Conservation (phyloP, 352 stramenopile genomes). For the Globisporangium alternatum region DNA sequence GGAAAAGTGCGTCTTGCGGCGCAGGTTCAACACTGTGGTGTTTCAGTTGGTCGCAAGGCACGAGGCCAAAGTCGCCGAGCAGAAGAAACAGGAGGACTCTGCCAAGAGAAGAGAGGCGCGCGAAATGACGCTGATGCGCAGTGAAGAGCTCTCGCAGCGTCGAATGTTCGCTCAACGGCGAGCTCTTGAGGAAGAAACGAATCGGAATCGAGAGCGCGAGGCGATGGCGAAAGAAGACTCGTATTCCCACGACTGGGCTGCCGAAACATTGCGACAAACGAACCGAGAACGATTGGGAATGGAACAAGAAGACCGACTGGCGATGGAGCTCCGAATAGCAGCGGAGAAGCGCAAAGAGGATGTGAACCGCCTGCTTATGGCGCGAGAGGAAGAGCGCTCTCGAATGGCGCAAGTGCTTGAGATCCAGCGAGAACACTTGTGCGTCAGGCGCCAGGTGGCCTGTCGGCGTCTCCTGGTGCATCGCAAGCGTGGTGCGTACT, state of each 20-base stretch:
- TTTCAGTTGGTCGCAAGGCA: conserved; percentile 23
- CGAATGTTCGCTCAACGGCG: conserved; percentile 26
- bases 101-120: conserved; percentile 26
- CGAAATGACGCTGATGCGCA: conserved; percentile 42
- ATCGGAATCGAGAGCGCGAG: conserved; percentile 19
- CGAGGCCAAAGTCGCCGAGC: conserved; percentile 9
- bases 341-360: conserved; percentile 17
- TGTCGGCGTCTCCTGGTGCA: neutral
- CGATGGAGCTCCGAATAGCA: neutral
- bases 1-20: conserved; percentile 21
- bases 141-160: conserved; percentile 37
- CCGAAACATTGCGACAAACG: neutral
- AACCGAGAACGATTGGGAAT: conserved; percentile 20
- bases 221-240: conserved; percentile 39
- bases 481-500: conserved; percentile 1
- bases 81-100: conserved; percentile 21
- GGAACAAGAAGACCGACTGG: conserved; percentile 15
- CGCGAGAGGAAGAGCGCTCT: conserved; percentile 14
- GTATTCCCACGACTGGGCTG: neutral
- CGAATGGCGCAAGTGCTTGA: conserved; percentile 6
- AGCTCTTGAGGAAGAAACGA: conserved; percentile 18
- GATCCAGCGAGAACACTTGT: neutral
- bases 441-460: neutral
- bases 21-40: conserved; percentile 26
- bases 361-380: conserved; percentile 14